These are phyloP conservation scores for Pleurotus tuber-regium DNA, from an alignment of 768 basidiomycete species.

Conservation along the genomic window DNA sequence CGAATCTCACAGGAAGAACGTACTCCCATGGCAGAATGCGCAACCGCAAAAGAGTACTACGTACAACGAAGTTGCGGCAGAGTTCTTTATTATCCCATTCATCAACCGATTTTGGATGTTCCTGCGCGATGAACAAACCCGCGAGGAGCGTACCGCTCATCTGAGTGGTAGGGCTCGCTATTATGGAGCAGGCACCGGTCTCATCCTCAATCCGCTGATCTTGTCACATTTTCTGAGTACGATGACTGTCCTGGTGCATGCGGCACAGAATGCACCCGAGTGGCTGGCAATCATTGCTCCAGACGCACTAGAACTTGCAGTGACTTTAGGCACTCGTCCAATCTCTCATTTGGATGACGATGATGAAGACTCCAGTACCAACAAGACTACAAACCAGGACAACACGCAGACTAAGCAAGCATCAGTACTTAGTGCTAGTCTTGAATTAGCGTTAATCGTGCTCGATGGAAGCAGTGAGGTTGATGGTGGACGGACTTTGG, in stretches of 20 bases:
- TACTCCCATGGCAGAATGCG: slow-evolving; percentile 5
- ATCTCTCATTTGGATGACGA: slow-evolving; percentile 42
- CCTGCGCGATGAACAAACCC: slow-evolving; percentile 77
- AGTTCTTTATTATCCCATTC: slow-evolving; percentile 85
- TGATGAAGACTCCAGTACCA: slow-evolving; percentile 30
- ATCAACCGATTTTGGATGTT: slow-evolving; percentile 96
- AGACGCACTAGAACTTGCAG: slow-evolving; percentile 77
- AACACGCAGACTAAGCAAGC: slow-evolving; percentile 51
- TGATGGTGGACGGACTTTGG: slow-evolving; percentile 73
- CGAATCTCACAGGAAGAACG: slow-evolving; percentile 12
- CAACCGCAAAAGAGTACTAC: slow-evolving; percentile 25
- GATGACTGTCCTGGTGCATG: slow-evolving; percentile 77
- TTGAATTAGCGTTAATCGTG: slow-evolving; percentile 77
- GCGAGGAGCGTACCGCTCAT: slow-evolving; percentile 67
- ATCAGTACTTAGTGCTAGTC: slow-evolving; percentile 65
- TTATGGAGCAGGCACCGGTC: slow-evolving; percentile 73
- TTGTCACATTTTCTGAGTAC: slow-evolving; percentile 76
- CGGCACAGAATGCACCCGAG: slow-evolving; percentile 73
- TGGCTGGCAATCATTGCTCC: slow-evolving; percentile 84
- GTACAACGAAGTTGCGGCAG: slow-evolving; percentile 76
- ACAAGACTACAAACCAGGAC: slow-evolving; percentile 15
- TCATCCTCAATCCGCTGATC: slow-evolving; percentile 77
- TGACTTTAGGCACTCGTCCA: slow-evolving; percentile 72
- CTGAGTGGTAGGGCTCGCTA: slow-evolving; percentile 56
- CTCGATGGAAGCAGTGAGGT: slow-evolving; percentile 73